These are phyloP conservation scores for Colletotrichum sp. DNA, from an alignment of 2,329 filamentous ascomycete species.

Conservation along the genomic window DNA sequence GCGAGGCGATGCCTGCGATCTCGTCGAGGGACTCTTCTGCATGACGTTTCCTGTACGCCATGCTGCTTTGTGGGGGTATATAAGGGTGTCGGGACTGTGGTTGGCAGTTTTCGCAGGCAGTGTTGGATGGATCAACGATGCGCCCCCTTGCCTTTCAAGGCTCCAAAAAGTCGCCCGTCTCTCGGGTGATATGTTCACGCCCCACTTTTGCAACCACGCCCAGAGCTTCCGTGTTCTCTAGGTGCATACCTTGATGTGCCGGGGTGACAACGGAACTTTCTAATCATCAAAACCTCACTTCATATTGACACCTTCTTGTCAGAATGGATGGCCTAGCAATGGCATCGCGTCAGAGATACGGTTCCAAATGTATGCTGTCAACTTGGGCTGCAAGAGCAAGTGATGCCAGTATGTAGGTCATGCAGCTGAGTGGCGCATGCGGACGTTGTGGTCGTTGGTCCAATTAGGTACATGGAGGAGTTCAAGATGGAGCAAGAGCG, in stretches of 20 bases:
- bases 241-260: not conserved
- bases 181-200: not conserved
- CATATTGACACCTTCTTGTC: too few relatives aligned
- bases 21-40: slow-evolving; percentile 66
- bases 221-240: not conserved
- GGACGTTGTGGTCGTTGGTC: not conserved
- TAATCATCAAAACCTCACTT: too few relatives aligned
- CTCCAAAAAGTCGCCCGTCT: slow-evolving; percentile 13
- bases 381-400: too few relatives aligned
- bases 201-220: slow-evolving; percentile 3
- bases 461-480: not conserved
- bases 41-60: slow-evolving; percentile 51
- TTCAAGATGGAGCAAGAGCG: not conserved
- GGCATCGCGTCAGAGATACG: too few relatives aligned
- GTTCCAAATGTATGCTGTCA: too few relatives aligned
- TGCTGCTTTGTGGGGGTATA: not conserved
- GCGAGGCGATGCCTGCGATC: slow-evolving; percentile 56
- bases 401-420: not conserved
- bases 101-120: not conserved
- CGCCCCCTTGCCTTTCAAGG: not conserved
- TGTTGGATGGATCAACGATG: not conserved
- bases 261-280: not conserved
- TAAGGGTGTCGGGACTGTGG: not conserved
- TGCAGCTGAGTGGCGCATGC: not conserved
- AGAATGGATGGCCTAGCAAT: too few relatives aligned